Conservation (phyloP, 1,284 basidiomycete species). For the Malassezia globosa region DNA sequence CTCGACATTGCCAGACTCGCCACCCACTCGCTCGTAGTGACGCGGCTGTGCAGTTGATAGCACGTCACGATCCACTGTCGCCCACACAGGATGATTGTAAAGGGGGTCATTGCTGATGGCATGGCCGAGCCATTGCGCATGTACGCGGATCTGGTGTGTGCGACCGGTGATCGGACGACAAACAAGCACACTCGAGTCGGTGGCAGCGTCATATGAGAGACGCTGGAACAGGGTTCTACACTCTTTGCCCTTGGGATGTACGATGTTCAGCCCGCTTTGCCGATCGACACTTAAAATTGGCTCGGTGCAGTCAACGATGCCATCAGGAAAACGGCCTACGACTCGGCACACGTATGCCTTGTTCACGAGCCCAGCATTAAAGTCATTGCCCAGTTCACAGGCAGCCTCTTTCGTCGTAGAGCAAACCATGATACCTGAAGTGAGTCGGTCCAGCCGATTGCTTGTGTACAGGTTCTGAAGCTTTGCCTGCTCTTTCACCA, state of each 20-base stretch:
- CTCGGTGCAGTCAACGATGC: slow-evolving; percentile 61
- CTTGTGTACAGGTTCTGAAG: slow-evolving; percentile 74
- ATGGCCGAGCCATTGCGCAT: slow-evolving; percentile 84
- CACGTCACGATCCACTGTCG: slow-evolving; percentile 24
- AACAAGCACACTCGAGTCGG: slow-evolving; percentile 75
- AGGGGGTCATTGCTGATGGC: slow-evolving; percentile 61
- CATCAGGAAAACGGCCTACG: slow-evolving; percentile 58
- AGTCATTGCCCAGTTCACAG: slow-evolving; percentile 53
- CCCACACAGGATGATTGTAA: slow-evolving; percentile 46
- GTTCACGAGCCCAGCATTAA: slow-evolving; percentile 59
- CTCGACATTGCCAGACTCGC: slow-evolving; percentile 32
- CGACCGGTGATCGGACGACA: slow-evolving; percentile 55
- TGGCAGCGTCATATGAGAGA: slow-evolving; percentile 68
- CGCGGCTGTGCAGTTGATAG: slow-evolving; percentile 31
- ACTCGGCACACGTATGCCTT: slow-evolving; percentile 30
- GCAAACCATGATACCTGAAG: slow-evolving; percentile 91
- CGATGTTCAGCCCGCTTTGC: slow-evolving; percentile 88
- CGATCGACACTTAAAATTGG: slow-evolving; percentile 84
- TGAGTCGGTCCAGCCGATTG: slow-evolving; percentile 85
- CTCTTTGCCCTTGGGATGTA: slow-evolving; percentile 49
- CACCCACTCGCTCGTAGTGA: slow-evolving; percentile 36
- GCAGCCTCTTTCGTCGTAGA: slow-evolving; percentile 66
- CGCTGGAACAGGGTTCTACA: slow-evolving; percentile 82
- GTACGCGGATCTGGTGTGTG: slow-evolving; percentile 92
- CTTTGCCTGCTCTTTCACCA: slow-evolving; percentile 72